Percentiles rank a stretch among this genome's conserved stretches.
These are phyloP conservation scores for Cydonia oblonga DNA, from an alignment of 331 rosid species.

Conservation along the genomic window DNA sequence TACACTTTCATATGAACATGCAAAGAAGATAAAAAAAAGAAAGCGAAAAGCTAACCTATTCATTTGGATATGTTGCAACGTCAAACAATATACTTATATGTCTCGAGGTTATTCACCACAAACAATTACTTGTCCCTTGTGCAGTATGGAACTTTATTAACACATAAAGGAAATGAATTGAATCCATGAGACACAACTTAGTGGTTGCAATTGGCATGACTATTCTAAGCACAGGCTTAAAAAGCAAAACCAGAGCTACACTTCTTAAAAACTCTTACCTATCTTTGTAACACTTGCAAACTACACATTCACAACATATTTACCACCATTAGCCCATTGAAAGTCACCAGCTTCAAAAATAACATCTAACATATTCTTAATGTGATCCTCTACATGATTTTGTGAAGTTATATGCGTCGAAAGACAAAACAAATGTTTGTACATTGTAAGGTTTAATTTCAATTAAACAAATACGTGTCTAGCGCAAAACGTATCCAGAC, in stretches of 20 bases:
- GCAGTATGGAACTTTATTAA: neutral
- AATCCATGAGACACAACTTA: no score
- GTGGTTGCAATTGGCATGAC: no score
- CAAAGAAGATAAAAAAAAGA: no score
- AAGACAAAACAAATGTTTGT: neutral
- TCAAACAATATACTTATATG: neutral
- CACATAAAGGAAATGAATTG: neutral
- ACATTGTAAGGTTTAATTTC: no score
- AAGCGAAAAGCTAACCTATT: no score
- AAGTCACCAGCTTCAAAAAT: no score
- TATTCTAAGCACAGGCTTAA: neutral
- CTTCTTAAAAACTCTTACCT: neutral
- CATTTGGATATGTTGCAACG: neutral
- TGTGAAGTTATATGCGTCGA: neutral
- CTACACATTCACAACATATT: no score
- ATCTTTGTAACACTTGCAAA: no score
- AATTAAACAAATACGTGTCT: neutral
- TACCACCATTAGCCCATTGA: neutral
- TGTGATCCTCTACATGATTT: neutral
- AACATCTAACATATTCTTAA: neutral
- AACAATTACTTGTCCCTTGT: neutral
- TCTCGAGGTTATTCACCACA: neutral
- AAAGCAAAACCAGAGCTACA: neutral
- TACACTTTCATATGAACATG: no score
- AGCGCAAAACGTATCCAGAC: neutral